These are phyloP conservation scores for Acanthamoeba divionensis DNA, from an alignment of 208 protist genomes.

Conservation along the genomic window DNA sequence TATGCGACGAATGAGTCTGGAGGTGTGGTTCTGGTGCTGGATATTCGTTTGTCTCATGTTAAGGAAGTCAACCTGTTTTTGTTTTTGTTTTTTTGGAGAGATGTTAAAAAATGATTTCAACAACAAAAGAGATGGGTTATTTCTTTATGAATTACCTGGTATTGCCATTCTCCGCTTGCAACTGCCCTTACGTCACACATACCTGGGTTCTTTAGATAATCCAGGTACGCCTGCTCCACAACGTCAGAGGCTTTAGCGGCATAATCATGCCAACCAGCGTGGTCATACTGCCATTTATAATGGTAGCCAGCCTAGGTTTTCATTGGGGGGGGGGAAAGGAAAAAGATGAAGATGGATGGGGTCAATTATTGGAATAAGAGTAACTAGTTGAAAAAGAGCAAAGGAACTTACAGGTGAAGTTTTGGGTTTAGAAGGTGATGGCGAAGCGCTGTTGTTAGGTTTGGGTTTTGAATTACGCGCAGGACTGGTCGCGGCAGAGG, in stretches of 20 bases:
- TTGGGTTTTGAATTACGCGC: background rate
- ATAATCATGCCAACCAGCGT: background rate
- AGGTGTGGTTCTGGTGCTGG: slow-evolving; percentile 32
- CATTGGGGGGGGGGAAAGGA: too few species aligned
- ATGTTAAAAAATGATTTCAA: too few species aligned
- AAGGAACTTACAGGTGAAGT: too few species aligned
- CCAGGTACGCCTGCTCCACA: background rate
- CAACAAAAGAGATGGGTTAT: too few species aligned
- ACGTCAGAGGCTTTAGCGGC: background rate
- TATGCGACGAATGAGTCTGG: background rate
- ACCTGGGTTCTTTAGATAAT: slow-evolving; percentile 45
- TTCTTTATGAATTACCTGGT: too few species aligned
- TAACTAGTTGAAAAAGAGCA: too few species aligned
- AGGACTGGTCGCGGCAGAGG: background rate
- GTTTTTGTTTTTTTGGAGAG: too few species aligned
- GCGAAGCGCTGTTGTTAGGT: background rate
- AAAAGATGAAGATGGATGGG: too few species aligned
- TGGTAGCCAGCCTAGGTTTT: too few species aligned
- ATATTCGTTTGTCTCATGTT: slow-evolving; percentile 44
- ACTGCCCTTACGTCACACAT: slow-evolving; percentile 20
- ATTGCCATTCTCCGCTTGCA: slow-evolving; percentile 31
- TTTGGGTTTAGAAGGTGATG: background rate
- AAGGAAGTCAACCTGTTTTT: slow-evolving; percentile 22
- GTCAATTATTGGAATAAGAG: too few species aligned
- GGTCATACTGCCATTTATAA: slow-evolving; percentile 3